Conservation (phyloP, 306 rosid genomes). For the Parietaria judaica region DNA sequence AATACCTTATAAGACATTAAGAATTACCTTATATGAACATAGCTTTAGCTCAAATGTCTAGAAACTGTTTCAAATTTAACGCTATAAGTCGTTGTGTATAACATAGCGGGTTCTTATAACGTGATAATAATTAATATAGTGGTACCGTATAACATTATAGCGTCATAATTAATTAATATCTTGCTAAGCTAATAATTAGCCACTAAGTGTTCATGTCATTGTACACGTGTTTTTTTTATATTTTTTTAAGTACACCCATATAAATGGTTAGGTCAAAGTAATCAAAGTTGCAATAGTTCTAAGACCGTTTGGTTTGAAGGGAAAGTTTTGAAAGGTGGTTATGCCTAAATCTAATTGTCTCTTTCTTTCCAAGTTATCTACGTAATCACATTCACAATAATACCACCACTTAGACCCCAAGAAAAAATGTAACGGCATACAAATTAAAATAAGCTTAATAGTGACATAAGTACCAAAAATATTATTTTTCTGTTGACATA, state of each 20-base stretch:
- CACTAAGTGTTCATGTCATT: not conserved
- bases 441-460: not conserved
- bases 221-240: not conserved
- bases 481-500: too few relatives aligned
- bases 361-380: not conserved
- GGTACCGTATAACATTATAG: too few relatives aligned
- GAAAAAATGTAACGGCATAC: not conserved
- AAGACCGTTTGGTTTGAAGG: slow-evolving; percentile 41
- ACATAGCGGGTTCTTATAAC: too few relatives aligned
- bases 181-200: not conserved
- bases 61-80: too few relatives aligned
- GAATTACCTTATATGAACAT: not conserved
- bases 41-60: too few relatives aligned
- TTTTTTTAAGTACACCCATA: not conserved
- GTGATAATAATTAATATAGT: too few relatives aligned
- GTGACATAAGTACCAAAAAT: too few relatives aligned
- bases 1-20: too few relatives aligned
- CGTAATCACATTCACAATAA: not conserved
- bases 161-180: too few relatives aligned
- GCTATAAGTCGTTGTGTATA: too few relatives aligned
- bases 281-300: slow-evolving; percentile 12
- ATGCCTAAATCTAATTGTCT: slow-evolving; percentile 7
- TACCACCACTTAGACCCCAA: not conserved
- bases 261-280: not conserved
- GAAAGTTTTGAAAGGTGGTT: slow-evolving; percentile 40